Evolutionary conservation across 164 flowering plant species (phyloP).

Genomic region (Magnolia changhungtana): DNA sequence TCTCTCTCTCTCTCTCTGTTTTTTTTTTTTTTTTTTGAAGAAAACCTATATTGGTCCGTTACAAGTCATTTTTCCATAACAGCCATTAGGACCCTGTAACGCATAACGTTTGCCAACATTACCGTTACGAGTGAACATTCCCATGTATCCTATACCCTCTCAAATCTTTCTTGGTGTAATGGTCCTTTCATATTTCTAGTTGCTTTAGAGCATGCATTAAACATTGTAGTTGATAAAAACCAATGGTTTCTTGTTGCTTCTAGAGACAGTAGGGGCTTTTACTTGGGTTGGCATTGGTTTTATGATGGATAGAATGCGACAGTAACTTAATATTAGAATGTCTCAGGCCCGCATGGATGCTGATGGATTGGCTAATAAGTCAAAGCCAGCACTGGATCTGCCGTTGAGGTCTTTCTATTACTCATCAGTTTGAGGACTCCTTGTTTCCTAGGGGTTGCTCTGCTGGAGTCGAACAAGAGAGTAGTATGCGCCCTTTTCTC

Average conservation of each 20-base stretch:
- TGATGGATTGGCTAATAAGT: too few species aligned
- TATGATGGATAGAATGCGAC: neutral
- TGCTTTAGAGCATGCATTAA: neutral
- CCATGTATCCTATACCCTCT: too few species aligned
- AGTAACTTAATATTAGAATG: neutral
- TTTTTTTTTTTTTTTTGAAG: too few species aligned
- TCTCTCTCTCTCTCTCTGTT: too few species aligned
- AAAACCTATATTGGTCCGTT: too few species aligned
- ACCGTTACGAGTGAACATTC: too few species aligned
- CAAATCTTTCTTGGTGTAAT: too few species aligned
- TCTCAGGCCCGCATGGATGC: too few species aligned
- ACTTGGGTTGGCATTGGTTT: neutral
- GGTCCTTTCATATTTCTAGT: neutral
- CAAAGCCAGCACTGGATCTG: neutral
- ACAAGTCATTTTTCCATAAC: too few species aligned
- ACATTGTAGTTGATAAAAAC: neutral
- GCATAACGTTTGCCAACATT: too few species aligned
- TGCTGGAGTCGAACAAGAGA: neutral
- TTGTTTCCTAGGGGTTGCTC: neutral
- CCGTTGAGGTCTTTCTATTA: neutral
- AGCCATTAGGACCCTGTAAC: too few species aligned
- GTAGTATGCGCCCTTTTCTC: constrained; percentile 36
- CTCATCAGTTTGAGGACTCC: neutral
- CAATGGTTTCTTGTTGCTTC: neutral
- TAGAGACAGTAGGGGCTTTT: neutral